Conservation (phyloP, 352 stramenopile species). For the Pythium angustatum region DNA sequence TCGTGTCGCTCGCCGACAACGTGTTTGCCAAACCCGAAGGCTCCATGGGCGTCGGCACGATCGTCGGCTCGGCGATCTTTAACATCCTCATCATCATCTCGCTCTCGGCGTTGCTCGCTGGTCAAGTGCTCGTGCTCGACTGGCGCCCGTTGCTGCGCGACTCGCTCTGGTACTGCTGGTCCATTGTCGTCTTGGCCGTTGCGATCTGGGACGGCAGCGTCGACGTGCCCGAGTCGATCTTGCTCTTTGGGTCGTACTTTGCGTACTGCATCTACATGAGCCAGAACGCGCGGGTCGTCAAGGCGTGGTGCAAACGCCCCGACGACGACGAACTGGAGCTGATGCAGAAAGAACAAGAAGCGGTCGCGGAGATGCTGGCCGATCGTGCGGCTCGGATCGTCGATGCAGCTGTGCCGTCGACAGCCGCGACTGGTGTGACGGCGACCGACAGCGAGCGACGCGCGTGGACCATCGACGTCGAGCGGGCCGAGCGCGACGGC, state of each 20-base stretch:
- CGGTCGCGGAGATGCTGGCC: slow-evolving; percentile 13
- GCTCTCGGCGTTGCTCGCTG: slow-evolving; percentile 66
- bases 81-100: slow-evolving; percentile 88
- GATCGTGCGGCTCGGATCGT: slow-evolving; percentile 30
- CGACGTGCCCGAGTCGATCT: slow-evolving; percentile 52
- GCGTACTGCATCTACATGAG: slow-evolving; percentile 80
- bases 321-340: slow-evolving; percentile 29
- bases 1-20: slow-evolving; percentile 77
- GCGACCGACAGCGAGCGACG: slow-evolving; percentile 23
- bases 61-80: slow-evolving; percentile 88
- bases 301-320: slow-evolving; percentile 53
- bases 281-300: slow-evolving; percentile 62
- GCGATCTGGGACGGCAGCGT: slow-evolving; percentile 66
- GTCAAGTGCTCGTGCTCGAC: slow-evolving; percentile 66
- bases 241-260: slow-evolving; percentile 68
- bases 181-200: slow-evolving; percentile 55
- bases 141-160: slow-evolving; percentile 81
- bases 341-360: slow-evolving; percentile 19
- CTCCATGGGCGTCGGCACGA: slow-evolving; percentile 74
- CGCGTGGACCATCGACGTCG: slow-evolving; percentile 42
- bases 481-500: slow-evolving; percentile 20
- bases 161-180: slow-evolving; percentile 74
- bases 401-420: not conserved
- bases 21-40: slow-evolving; percentile 66
- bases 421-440: not conserved